A percentile compares a stretch with the other conserved stretches of the same genome.
phyloP scores from a whole-genome alignment of 202 grass and related monocot genomes.

The Saccharum hybrid region DNA sequence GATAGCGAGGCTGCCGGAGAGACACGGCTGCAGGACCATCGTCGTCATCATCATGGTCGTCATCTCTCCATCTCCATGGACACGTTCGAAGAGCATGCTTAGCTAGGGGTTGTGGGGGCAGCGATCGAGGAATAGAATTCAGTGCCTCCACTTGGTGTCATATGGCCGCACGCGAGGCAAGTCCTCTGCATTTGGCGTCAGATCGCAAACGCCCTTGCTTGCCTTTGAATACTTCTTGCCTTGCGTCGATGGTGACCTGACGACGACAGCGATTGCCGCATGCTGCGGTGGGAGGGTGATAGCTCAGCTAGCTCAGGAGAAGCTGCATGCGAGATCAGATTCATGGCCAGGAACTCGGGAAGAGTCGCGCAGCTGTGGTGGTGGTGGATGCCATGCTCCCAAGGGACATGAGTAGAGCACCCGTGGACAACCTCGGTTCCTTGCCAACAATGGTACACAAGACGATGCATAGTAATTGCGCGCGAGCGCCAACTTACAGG shows the following conservation, averaged over 20 bases:
- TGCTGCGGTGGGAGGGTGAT: too few species aligned
- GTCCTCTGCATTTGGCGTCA: slow-evolving; percentile 18
- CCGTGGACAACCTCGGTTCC: slow-evolving; percentile 46
- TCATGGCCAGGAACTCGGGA: slow-evolving; percentile 33
- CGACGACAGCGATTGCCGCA: too few species aligned
- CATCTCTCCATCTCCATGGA: background rate
- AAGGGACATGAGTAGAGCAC: background rate
- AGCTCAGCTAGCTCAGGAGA: too few species aligned
- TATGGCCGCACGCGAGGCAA: background rate
- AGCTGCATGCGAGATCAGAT: background rate
- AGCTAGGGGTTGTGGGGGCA: background rate
- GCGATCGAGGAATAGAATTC: background rate
- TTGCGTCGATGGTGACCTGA: background rate
- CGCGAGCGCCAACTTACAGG: background rate
- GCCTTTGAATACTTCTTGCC: background rate
- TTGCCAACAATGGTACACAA: slow-evolving; percentile 39
- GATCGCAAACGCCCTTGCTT: background rate
- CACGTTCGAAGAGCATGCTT: background rate
- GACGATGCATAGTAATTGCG: background rate
- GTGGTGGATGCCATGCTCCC: slow-evolving; percentile 35
- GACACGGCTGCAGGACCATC: background rate
- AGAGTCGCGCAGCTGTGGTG: background rate
- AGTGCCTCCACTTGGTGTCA: background rate
- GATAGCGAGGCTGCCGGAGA: slow-evolving; percentile 3
- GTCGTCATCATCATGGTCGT: background rate